Conservation (phyloP, 192 early-diverging fungal genomes). For the Powellomyces hirtus region DNA sequence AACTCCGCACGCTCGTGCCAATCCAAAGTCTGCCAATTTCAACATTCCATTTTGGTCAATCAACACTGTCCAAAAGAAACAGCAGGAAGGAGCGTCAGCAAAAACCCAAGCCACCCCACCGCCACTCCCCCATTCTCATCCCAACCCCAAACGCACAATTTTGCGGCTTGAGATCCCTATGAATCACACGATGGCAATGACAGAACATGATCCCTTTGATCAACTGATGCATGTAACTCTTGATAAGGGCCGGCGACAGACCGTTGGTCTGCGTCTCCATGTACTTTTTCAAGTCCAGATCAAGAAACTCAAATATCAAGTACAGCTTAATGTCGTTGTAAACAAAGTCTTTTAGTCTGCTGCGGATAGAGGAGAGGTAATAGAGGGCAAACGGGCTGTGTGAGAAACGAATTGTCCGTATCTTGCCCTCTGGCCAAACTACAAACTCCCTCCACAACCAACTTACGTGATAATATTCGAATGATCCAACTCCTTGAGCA, state of each 20-base stretch:
- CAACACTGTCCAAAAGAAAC: slow-evolving; percentile 50
- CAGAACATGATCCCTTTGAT: slow-evolving; percentile 85
- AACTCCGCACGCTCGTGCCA: slow-evolving; percentile 88
- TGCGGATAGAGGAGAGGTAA: no score
- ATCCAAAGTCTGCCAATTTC: slow-evolving; percentile 95
- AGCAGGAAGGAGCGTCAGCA: neutral
- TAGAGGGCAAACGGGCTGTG: neutral
- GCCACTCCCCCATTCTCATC: no score
- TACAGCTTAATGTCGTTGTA: slow-evolving; percentile 85
- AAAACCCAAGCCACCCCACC: neutral
- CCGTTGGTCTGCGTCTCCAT: slow-evolving; percentile 63
- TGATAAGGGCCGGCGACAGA: slow-evolving; percentile 58
- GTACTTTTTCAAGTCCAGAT: slow-evolving; percentile 85
- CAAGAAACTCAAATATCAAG: slow-evolving; percentile 94
- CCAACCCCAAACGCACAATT: no score
- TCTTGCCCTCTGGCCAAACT: no score
- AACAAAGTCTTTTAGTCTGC: slow-evolving; percentile 80
- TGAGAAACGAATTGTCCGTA: neutral
- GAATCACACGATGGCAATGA: slow-evolving; percentile 88
- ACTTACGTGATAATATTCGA: slow-evolving; percentile 74
- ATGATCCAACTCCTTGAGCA: slow-evolving; percentile 96
- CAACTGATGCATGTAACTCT: slow-evolving; percentile 92
- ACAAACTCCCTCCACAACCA: neutral
- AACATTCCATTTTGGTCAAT: slow-evolving; percentile 84
- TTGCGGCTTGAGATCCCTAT: slow-evolving; percentile 98